Base-by-base conservation (phyloP, 2,329 filamentous ascomycete species). In the Plectosphaerella cucumerina region DNA sequence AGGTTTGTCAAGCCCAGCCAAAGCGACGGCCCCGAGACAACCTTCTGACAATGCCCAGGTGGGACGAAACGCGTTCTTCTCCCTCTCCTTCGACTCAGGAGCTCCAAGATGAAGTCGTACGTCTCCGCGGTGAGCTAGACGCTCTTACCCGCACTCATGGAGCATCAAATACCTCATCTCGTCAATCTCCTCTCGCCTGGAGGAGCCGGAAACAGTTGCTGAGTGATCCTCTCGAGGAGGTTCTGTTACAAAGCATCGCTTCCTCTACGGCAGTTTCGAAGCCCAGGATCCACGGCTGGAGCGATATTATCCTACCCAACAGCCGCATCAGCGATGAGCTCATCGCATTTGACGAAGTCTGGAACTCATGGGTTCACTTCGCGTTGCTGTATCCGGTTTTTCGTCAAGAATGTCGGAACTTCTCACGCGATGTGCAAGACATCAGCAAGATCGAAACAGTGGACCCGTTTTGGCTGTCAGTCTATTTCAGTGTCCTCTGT, bases 331-430 rank as follows among this genome's bases (percentile, higher is more conserved):
- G 48, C 41, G 37, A 50, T 20, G 43, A 34, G 17, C 51, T 55
- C 12, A 23, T 55, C 11, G 51, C 50, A 2, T 55, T 48, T 15
- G 53, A 55, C 18, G 43, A 47, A 26, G 47, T 48, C 15, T 58
- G 56, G 56, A 58, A 49, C 12, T 58, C 54, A 15, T 58, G 55
- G 57, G 52, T 57, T 14, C 56, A 59, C 48, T 59, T 48, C 43
- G 57, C 56, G 21, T 44, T 58, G 4, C 49, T 56, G 20, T 54
- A 59, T 42, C 56, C 57, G 4, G 17, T 5, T n/a, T 59, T 59
- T 39, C 23, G 54, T 5, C 6, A 44, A 1, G 54, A 58, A 21
- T 51, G 50, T 21, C 15, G 23, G 10, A 12, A 17, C 1, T 57
- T 58, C 46, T 8, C 26, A 31, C 26, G 6, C 26, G 12, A 31